phyloP scores from a whole-genome alignment of 768 basidiomycete species.

The Porphyrellus cyaneotinctus region DNA sequence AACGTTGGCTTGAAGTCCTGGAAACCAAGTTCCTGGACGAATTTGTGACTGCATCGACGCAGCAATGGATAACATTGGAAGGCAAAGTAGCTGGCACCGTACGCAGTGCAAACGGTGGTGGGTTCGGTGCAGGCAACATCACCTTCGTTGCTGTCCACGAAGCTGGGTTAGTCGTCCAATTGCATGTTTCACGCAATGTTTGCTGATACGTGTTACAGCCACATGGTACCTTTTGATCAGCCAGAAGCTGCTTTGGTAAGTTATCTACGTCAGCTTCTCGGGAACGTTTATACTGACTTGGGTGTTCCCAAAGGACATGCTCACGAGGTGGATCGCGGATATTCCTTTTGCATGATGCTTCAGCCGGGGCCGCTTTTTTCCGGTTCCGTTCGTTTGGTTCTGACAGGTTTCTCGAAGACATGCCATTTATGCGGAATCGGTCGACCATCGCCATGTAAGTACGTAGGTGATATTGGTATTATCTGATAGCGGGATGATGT shows the following conservation, averaged over 20 bases:
- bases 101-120: conserved; percentile 61
- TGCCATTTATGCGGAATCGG: not conserved
- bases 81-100: conserved; percentile 65
- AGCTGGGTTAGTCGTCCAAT: conserved; percentile 59
- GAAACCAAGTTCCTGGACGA: conserved; percentile 59
- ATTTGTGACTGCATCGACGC: conserved; percentile 46
- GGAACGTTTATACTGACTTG: not conserved
- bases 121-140: conserved; percentile 72
- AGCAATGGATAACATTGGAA: conserved; percentile 53
- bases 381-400: not conserved
- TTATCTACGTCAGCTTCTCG: not conserved
- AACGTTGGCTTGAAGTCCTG: conserved; percentile 66
- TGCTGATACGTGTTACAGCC: conserved; percentile 40
- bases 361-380: not conserved
- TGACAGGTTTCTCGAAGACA: not conserved
- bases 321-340: conserved; percentile 56
- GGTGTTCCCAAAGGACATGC: conserved; percentile 43
- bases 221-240: conserved; percentile 90
- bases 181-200: not conserved
- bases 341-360: conserved; percentile 37
- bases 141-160: conserved; percentile 76
- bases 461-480: too few relatives aligned
- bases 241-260: conserved; percentile 79
- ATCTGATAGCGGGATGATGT: too few relatives aligned
- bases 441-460: not conserved